A percentile compares a stretch with the other conserved stretches of the same genome.
phyloP scores from a whole-genome alignment of 176 grass and related monocot species.

The Leersia perrieri region DNA sequence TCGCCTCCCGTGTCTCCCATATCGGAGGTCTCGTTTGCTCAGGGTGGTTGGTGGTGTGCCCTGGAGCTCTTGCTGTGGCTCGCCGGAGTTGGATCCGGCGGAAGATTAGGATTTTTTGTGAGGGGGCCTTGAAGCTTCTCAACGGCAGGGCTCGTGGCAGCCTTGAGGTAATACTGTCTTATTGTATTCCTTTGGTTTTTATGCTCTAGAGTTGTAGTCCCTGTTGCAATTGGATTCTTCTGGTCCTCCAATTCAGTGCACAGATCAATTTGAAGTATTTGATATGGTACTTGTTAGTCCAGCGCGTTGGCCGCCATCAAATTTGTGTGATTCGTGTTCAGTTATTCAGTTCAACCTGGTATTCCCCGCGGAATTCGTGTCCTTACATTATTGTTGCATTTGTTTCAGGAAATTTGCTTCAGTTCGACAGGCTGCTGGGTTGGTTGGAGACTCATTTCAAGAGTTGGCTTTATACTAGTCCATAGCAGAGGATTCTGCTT shows the following conservation, averaged over 20 bases:
- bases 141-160: neutral
- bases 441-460: neutral
- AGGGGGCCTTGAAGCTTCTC: too few relatives aligned
- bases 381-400: neutral
- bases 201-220: neutral
- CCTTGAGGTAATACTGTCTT: neutral
- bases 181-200: neutral
- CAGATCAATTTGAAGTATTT: neutral
- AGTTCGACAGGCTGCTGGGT: neutral
- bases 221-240: neutral
- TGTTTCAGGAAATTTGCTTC: constrained; percentile 2
- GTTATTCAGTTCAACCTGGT: neutral
- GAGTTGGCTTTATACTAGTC: neutral
- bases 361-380: neutral
- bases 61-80: neutral
- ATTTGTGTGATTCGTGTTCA: neutral
- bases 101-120: neutral
- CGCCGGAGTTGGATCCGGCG: constrained; percentile 19
- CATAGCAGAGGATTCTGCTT: neutral
- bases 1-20: neutral
- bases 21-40: neutral
- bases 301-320: neutral
- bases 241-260: neutral
- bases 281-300: neutral
- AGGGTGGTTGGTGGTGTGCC: neutral